A percentile compares a stretch with the other conserved stretches of the same genome.
These are phyloP conservation scores for Boletus tomentosulus DNA, from an alignment of 768 basidiomycete species.

Conservation along the genomic window DNA sequence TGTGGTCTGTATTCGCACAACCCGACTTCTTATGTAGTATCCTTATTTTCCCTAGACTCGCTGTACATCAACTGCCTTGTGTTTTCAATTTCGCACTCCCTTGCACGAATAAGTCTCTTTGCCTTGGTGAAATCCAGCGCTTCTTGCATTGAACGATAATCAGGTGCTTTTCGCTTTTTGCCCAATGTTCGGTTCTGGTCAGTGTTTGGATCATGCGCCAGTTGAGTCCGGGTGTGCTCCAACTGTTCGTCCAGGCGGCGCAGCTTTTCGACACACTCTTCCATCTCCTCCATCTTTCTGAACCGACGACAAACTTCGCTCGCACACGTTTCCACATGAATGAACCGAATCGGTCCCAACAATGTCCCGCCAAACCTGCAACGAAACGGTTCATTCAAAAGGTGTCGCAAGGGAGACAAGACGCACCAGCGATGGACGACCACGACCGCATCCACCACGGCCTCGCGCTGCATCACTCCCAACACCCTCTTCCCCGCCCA, in stretches of 20 bases:
- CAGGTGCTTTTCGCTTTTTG: constrained; percentile 26
- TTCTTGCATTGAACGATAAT: constrained; percentile 44
- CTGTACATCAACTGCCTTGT: constrained; percentile 50
- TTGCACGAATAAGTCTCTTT: constrained; percentile 60
- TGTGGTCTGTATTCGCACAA: not conserved
- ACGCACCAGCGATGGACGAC: constrained; percentile 74
- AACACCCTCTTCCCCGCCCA: constrained; percentile 63
- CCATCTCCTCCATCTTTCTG: constrained; percentile 63
- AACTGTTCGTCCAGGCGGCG: constrained; percentile 59
- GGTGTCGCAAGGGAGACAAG: not conserved
- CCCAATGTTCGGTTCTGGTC: not conserved
- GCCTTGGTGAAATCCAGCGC: constrained; percentile 56
- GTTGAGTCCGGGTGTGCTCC: constrained; percentile 48
- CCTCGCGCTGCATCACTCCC: constrained; percentile 64
- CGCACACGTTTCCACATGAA: constrained; percentile 74
- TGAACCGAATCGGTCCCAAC: constrained; percentile 71
- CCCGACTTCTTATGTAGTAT: not conserved
- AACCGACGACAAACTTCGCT: constrained; percentile 69
- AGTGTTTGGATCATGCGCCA: constrained; percentile 5
- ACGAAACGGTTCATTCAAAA: not conserved
- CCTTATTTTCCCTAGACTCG: not conserved
- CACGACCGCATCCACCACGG: constrained; percentile 72
- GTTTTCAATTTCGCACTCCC: constrained; percentile 63
- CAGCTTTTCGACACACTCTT: constrained; percentile 55
- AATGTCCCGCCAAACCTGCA: constrained; percentile 77